phyloP scores from a whole-genome alignment of 108 stramenopile genomes.

The Mayamaea pseudoterrestris region DNA sequence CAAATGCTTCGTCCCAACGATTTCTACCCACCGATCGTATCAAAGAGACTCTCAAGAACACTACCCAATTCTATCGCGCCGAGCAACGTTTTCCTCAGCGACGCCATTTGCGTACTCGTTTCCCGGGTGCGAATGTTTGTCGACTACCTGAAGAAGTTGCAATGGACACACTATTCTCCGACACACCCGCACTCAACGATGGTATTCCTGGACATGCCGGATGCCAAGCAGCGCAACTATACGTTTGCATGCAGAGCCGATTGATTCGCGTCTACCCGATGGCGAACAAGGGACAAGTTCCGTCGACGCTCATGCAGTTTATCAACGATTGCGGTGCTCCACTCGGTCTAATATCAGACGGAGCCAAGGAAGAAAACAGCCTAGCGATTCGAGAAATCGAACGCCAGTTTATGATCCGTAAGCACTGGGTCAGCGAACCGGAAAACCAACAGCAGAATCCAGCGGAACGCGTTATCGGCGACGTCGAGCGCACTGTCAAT shows the following conservation, averaged over 20 bases:
- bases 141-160: conserved; percentile 12
- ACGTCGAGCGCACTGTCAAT: conserved; percentile 5
- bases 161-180: conserved; percentile 16
- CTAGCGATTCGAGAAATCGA: conserved; percentile 1
- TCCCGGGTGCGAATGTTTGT: conserved; percentile 14
- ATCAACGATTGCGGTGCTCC: conserved; percentile 11
- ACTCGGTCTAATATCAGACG: conserved; percentile 5
- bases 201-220: not conserved
- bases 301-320: conserved; percentile 6
- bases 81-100: not conserved
- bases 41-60: not conserved
- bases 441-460: conserved; percentile 15
- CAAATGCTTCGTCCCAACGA: conserved; percentile 1
- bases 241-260: not conserved
- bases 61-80: conserved; percentile 9
- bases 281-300: not conserved
- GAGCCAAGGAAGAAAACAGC: conserved; percentile 11
- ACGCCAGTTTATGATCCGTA: conserved; percentile 5
- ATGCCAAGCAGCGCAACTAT: not conserved
- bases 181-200: conserved; percentile 10
- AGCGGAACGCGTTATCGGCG: conserved; percentile 8
- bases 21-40: conserved; percentile 9
- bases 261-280: not conserved
- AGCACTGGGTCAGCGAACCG: conserved; percentile 10
- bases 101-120: not conserved